A percentile compares a stretch with the other conserved stretches of the same genome.
These are phyloP conservation scores for Hemisphaericaspora xylanilytica DNA, from an alignment of 1,139 yeast species.

Conservation along the genomic window DNA sequence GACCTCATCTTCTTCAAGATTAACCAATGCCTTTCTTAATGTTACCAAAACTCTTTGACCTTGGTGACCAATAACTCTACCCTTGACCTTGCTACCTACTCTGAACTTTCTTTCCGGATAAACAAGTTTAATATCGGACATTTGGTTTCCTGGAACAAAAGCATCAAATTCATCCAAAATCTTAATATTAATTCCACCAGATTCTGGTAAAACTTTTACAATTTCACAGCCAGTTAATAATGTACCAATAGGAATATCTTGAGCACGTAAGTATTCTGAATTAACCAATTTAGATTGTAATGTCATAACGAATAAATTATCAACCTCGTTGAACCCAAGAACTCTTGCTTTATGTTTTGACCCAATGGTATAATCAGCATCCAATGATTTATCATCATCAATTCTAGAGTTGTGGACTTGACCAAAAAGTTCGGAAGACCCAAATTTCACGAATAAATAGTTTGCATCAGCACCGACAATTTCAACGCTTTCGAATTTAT, in stretches of 20 bases:
- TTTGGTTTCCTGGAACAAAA: conserved; percentile 68
- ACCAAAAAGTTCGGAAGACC: conserved; percentile 55
- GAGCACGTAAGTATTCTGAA: conserved; percentile 60
- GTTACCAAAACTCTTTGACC: conserved; percentile 57
- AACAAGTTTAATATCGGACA: conserved; percentile 79
- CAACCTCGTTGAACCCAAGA: conserved; percentile 64
- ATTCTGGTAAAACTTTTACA: conserved; percentile 58
- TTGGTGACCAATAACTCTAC: conserved; percentile 52
- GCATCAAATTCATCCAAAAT: conserved; percentile 70
- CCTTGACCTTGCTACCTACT: conserved; percentile 75
- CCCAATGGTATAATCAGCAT: conserved; percentile 55
- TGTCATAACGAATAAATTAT: conserved; percentile 65
- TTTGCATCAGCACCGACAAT: conserved; percentile 58
- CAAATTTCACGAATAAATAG: conserved; percentile 57
- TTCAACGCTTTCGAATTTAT: conserved; percentile 56
- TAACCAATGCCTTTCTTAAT: conserved; percentile 78
- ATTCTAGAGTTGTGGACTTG: conserved; percentile 74
- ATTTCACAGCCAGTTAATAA: conserved; percentile 56
- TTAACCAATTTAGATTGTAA: conserved; percentile 63
- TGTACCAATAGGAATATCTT: conserved; percentile 78
- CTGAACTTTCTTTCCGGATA: conserved; percentile 93
- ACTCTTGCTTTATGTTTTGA: conserved; percentile 77
- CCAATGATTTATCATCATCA: conserved; percentile 49
- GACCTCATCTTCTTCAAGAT: conserved; percentile 59
- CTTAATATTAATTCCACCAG: conserved; percentile 64